Evolutionary conservation across 164 flowering plant genomes (phyloP), one percentile per base, ranked within the genome.

Genomic region (Berberis vulgaris): DNA sequence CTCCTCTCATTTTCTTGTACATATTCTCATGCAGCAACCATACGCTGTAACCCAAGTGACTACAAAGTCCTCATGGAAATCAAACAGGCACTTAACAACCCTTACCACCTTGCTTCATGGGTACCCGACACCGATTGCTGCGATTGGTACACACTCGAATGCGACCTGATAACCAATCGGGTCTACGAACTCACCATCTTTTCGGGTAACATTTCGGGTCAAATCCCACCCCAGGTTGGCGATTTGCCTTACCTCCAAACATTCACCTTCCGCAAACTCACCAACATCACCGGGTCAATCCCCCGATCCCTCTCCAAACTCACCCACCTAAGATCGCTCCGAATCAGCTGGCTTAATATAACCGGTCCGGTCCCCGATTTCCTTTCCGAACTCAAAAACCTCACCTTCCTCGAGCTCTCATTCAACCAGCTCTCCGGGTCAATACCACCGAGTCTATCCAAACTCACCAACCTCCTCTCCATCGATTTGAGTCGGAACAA

Each of bases 91-190:
- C 73, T 87, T 1, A 70, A 77, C 81, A 80, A 87, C 71, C 86
- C 96, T 4, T 80, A 81, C 79, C 59, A 45, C 54, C 76, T 89
- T 2, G 77, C 84, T 72, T 87, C 94, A 0, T 87, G 87, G 89
- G 54, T 46, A 41, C 69, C 72, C 47, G 61, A 67, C 57, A 65
- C 74, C 2, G 91, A 83, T 63, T 89, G 95, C 73, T 87, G 97
- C 63, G 44, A 61, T 42, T 87, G 97, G 96, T 74, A 81, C 71
- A 12, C 59, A 5, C 74, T 87, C 62, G 66, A 71, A 1, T 91
- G 96, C 65, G 74, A 83, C 72, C 59, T 1, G 62, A 62, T 49
- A 63, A 57, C 82, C 65, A 54, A 78, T 76, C 94, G 96, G 57
- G 65, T 85, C 77, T 69, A 6, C 62, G 49, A 13, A 43, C 62